Percentiles rank a stretch among this genome's conserved stretches.
These are phyloP conservation scores for Babesia caballi DNA, from an alignment of 169 alveolate genomes.

Conservation along the genomic window DNA sequence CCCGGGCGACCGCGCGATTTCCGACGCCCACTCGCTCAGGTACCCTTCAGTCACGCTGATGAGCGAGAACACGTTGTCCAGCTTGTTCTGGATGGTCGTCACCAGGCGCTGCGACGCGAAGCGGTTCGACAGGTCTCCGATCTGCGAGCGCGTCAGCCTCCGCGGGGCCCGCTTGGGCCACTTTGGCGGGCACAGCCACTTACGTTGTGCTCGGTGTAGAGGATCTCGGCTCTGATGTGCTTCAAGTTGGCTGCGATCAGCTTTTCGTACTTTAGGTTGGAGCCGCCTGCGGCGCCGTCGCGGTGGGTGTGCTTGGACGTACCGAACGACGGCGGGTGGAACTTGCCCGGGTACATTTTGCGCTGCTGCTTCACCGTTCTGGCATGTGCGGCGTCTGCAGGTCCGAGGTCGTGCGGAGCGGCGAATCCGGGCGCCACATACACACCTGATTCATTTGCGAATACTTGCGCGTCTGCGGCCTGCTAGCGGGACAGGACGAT, in stretches of 20 bases:
- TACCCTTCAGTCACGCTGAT: constrained; percentile 66
- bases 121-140: constrained; percentile 54
- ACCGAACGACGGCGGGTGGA: constrained; percentile 60
- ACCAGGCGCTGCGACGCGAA: constrained; percentile 45
- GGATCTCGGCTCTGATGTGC: constrained; percentile 59
- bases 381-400: too few species aligned
- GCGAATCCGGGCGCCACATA: constrained; percentile 11
- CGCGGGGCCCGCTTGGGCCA: neutral
- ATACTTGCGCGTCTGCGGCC: neutral
- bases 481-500: too few species aligned
- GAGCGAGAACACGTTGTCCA: constrained; percentile 54
- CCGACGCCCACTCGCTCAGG: constrained; percentile 54
- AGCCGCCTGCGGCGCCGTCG: constrained; percentile 1
- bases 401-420: too few species aligned
- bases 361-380: constrained; percentile 13
- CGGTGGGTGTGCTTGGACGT: neutral
- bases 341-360: constrained; percentile 30
- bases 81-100: constrained; percentile 44
- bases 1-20: constrained; percentile 51
- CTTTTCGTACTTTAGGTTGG: constrained; percentile 57
- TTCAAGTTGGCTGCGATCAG: constrained; percentile 53
- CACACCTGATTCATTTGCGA: constrained; percentile 31
- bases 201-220: constrained; percentile 64
- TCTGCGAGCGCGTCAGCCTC: constrained; percentile 2
- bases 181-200: neutral